These are phyloP conservation scores for Claviceps arundinis DNA, from an alignment of 2,329 filamentous ascomycete species.

Conservation along the genomic window DNA sequence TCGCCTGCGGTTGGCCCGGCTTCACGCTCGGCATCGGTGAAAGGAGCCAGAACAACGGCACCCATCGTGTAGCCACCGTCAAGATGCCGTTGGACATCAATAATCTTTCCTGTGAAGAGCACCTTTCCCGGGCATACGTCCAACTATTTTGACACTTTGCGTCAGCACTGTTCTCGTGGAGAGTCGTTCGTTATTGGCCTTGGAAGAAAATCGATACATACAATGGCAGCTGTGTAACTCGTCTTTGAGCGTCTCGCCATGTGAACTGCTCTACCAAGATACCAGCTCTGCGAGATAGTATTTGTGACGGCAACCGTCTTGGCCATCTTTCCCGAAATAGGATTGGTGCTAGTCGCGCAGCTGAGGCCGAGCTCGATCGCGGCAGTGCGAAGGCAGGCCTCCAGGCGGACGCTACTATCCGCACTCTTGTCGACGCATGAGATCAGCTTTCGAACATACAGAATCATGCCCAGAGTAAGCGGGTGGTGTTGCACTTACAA, in stretches of 20 bases:
- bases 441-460: background rate
- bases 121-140: slow-evolving; percentile 21
- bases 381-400: slow-evolving; percentile 21
- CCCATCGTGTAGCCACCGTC: slow-evolving; percentile 29
- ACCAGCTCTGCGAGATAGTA: slow-evolving; percentile 22
- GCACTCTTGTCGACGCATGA: slow-evolving; percentile 13
- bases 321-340: slow-evolving; percentile 14
- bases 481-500: slow-evolving; percentile 10
- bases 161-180: background rate
- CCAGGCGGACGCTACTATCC: slow-evolving; percentile 21
- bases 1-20: slow-evolving; percentile 7
- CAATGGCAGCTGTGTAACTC: slow-evolving; percentile 16
- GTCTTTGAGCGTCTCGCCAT: slow-evolving; percentile 16
- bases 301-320: slow-evolving; percentile 9
- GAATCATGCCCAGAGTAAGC: background rate
- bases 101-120: slow-evolving; percentile 26
- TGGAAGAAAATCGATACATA: slow-evolving; percentile 2
- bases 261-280: slow-evolving; percentile 19
- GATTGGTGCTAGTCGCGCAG: slow-evolving; percentile 22
- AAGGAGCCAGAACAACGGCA: slow-evolving; percentile 20
- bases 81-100: slow-evolving; percentile 24
- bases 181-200: too few species aligned
- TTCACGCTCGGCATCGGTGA: slow-evolving; percentile 18
- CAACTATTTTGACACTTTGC: slow-evolving; percentile 10
- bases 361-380: slow-evolving; percentile 26